phyloP scores from a whole-genome alignment of 2,329 filamentous ascomycete species.

The Aspergillus sp. region DNA sequence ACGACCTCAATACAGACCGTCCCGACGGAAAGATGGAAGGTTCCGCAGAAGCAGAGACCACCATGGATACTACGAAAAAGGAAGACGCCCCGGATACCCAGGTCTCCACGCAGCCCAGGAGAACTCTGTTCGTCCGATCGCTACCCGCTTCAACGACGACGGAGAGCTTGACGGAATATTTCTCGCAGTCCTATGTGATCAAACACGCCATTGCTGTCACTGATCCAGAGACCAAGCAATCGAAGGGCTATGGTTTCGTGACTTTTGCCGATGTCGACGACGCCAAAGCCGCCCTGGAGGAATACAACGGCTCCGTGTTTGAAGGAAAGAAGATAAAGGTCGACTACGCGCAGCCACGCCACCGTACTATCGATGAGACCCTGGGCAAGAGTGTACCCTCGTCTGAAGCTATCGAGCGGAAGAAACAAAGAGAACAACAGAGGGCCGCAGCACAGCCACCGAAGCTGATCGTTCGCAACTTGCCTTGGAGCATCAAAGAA shows the following conservation, averaged over 20 bases:
- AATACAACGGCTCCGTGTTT: constrained; percentile 75
- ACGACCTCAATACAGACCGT: constrained; percentile 35
- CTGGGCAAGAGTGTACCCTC: constrained; percentile 42
- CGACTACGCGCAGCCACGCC: constrained; percentile 82
- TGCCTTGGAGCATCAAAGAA: constrained; percentile 93
- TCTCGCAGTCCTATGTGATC: constrained; percentile 90
- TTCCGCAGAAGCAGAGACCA: constrained; percentile 14
- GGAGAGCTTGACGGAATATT: constrained; percentile 80
- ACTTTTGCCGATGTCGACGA: constrained; percentile 95
- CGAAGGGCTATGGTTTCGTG: constrained; percentile 92
- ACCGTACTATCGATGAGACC: constrained; percentile 62
- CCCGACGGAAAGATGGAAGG: constrained; percentile 24
- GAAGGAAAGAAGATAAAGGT: constrained; percentile 80
- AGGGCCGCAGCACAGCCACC: constrained; percentile 62
- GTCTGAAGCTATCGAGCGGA: constrained; percentile 34
- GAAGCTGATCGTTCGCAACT: constrained; percentile 84
- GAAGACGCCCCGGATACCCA: constrained; percentile 18
- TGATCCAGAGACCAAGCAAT: constrained; percentile 81
- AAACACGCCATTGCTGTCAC: constrained; percentile 94
- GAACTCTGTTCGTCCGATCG: constrained; percentile 87
- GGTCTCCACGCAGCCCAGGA: constrained; percentile 39
- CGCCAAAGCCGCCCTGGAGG: constrained; percentile 73
- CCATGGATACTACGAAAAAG: constrained; percentile 22
- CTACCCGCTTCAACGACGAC: constrained; percentile 75
- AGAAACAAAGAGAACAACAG: constrained; percentile 54